These are phyloP conservation scores for Rubia yunnanensis DNA, from an alignment of 257 asterid species.

Conservation along the genomic window DNA sequence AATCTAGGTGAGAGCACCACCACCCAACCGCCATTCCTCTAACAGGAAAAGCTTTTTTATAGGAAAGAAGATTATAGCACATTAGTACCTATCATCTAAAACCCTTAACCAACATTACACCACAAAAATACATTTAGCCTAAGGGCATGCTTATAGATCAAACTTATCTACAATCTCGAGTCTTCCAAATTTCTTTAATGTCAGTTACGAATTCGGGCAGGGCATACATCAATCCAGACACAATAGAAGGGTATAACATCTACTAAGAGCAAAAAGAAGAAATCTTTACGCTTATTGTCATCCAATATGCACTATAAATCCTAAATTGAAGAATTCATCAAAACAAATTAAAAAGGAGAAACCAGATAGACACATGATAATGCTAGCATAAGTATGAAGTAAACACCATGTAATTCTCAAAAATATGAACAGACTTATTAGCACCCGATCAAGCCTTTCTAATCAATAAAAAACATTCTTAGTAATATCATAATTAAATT, in stretches of 20 bases:
- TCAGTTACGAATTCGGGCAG: not conserved
- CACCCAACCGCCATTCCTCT: not conserved
- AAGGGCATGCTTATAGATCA: too few relatives aligned
- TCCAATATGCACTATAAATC: not conserved
- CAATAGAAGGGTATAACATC: not conserved
- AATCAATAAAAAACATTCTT: too few relatives aligned
- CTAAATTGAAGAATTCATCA: too few relatives aligned
- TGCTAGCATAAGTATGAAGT: not conserved
- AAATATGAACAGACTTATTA: too few relatives aligned
- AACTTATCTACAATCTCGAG: not conserved
- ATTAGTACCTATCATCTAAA: not conserved
- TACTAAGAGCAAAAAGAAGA: not conserved
- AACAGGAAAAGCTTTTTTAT: not conserved
- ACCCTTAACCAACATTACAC: not conserved
- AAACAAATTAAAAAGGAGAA: not conserved
- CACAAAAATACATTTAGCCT: not conserved
- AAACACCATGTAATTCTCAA: not conserved
- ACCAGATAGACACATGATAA: not conserved
- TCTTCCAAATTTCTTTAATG: not conserved
- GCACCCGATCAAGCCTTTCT: too few relatives aligned
- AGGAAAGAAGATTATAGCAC: too few relatives aligned
- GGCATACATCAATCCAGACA: not conserved
- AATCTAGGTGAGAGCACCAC: not conserved
- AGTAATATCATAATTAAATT: too few relatives aligned
- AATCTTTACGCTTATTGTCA: not conserved